Evolutionary conservation across 2,329 filamentous ascomycete genomes (phyloP), one percentile per base, ranked within the genome.

Genomic region (Penicillium verrucosum): DNA sequence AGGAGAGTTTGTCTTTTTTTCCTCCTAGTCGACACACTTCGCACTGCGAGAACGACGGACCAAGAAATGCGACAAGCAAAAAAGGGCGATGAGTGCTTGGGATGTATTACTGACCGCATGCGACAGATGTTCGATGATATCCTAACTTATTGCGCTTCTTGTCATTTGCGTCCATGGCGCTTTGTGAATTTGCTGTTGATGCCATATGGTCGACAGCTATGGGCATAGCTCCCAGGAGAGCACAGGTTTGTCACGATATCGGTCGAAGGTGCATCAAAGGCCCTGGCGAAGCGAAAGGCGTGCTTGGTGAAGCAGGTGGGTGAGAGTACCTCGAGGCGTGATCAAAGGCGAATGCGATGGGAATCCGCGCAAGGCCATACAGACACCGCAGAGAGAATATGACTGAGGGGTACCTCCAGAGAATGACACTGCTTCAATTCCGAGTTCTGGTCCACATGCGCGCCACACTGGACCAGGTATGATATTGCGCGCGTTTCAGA

Each of bases 51-150:
- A 25, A 48, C 12, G 30, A 29, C 11, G 4, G 42, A 38, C 32
- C 46, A 41, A 29, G 23, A 44, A 57, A 54, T 53, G 45, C 21
- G 40, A 32, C 27, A 45, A 29, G 48, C 30, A 16, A 16, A 32
- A 36, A 32, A 48, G 40, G 27, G 32, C n/a, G 44, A 38, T 49
- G 46, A 21, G 51, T 45, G 21, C 14, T 21, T 23, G 30, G 37
- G n/a, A 34, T 27, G 27, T 29, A 45, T 41, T 56, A 86, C 92
- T 85, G 83, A 97, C 93, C 89, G 79, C 93, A 97, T 65, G 93
- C 94, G 66, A 97, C 90, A 43, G 92, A 95, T 36, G 92, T 96
- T 69, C 93, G 86, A 78, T 97, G 93, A 72, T 97, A 97, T 38
- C 93, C 93, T 59, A 97, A 82, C 76, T 96, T 97, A 75, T 96